Evolutionary conservation across 495 filamentous ascomycete genomes (phyloP).

Genomic region (Thermochaetoides thermophila): DNA sequence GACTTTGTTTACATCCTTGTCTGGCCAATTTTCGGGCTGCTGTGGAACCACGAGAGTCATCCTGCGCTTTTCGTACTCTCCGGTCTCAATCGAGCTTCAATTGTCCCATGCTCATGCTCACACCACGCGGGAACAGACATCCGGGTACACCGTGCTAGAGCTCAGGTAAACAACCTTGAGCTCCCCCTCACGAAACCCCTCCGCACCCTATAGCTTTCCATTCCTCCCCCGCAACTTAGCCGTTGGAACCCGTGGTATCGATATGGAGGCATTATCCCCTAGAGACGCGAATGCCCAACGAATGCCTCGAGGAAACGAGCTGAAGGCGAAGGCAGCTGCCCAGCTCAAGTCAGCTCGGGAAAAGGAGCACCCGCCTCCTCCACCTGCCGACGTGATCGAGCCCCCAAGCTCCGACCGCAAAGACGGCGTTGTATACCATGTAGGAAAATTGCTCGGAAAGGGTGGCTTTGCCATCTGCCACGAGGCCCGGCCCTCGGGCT

Average conservation of each 20-base stretch:
- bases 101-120: too few species aligned
- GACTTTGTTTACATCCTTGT: too few species aligned
- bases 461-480: slow-evolving; percentile 93
- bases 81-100: too few species aligned
- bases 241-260: slow-evolving; percentile 24
- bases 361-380: slow-evolving; percentile 62
- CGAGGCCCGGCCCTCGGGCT: slow-evolving; percentile 50
- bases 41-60: too few species aligned
- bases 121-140: not conserved
- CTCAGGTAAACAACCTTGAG: too few species aligned
- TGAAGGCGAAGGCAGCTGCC: slow-evolving; percentile 39
- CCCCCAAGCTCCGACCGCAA: slow-evolving; percentile 44
- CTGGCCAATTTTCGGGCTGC: too few species aligned
- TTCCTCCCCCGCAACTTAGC: too few species aligned
- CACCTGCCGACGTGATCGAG: slow-evolving; percentile 62
- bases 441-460: slow-evolving; percentile 75
- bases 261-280: slow-evolving; percentile 59
- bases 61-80: too few species aligned
- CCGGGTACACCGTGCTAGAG: not conserved
- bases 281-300: slow-evolving; percentile 50
- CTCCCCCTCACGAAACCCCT: too few species aligned
- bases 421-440: slow-evolving; percentile 63
- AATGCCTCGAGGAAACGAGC: slow-evolving; percentile 28
- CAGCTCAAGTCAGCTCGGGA: slow-evolving; percentile 41
- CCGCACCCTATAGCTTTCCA: not conserved